A percentile compares a stretch with the other conserved stretches of the same genome.
These are phyloP conservation scores for Mucor irregularis DNA, from an alignment of 371 early-diverging fungal genomes.

Conservation along the genomic window DNA sequence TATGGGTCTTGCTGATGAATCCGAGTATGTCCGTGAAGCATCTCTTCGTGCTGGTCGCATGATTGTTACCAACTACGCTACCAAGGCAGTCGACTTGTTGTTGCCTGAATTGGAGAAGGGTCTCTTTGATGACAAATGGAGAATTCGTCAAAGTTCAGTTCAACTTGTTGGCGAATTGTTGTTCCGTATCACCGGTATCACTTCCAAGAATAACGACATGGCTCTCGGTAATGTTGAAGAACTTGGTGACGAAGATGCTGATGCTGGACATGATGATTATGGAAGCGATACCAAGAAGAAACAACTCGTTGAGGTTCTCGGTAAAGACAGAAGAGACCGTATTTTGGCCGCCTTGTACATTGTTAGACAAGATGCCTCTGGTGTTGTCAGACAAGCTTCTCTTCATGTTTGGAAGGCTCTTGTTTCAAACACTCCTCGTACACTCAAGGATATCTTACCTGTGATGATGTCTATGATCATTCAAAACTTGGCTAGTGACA, in stretches of 20 bases:
- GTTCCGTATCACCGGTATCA: slow-evolving; percentile 88
- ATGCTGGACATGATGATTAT: slow-evolving; percentile 49
- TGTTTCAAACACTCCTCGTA: slow-evolving; percentile 95
- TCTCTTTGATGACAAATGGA: slow-evolving; percentile 90
- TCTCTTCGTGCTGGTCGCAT: slow-evolving; percentile 91
- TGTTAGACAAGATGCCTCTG: slow-evolving; percentile 79
- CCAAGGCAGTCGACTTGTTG: slow-evolving; percentile 84
- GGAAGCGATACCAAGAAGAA: slow-evolving; percentile 71
- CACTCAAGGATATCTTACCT: slow-evolving; percentile 91
- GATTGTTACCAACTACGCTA: slow-evolving; percentile 89
- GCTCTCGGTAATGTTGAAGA: slow-evolving; percentile 46
- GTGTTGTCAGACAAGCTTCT: slow-evolving; percentile 88
- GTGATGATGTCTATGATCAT: slow-evolving; percentile 88
- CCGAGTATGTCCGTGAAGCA: slow-evolving; percentile 92
- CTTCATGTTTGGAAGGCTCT: slow-evolving; percentile 94
- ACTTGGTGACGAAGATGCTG: slow-evolving; percentile 60
- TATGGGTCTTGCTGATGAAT: slow-evolving; percentile 93
- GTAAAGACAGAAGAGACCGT: slow-evolving; percentile 81
- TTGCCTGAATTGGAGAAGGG: slow-evolving; percentile 92
- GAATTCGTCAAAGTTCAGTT: slow-evolving; percentile 93
- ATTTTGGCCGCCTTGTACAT: slow-evolving; percentile 94
- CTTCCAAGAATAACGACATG: slow-evolving; percentile 53
- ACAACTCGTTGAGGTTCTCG: slow-evolving; percentile 81
- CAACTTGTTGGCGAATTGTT: slow-evolving; percentile 95
- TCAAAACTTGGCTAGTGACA: slow-evolving; percentile 70